Percentiles rank a stretch among this genome's conserved stretches.
These are phyloP conservation scores for Fonsecaea monophora DNA, from an alignment of 2,329 filamentous ascomycete genomes.

Conservation along the genomic window DNA sequence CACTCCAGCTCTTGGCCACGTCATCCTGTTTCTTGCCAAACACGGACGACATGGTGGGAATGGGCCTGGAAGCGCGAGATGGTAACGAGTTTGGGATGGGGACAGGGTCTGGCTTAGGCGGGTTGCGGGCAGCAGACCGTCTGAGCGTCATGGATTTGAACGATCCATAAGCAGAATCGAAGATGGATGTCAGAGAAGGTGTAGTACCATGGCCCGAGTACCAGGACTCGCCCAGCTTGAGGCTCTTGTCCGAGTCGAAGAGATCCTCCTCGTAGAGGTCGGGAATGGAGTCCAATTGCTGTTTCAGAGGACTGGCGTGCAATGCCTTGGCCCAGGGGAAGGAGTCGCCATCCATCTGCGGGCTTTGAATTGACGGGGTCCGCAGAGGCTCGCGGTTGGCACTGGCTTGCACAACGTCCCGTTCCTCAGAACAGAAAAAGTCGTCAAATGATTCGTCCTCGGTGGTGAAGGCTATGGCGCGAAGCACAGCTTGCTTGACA, in stretches of 20 bases:
- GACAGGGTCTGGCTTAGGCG: conserved; percentile 65
- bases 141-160: conserved; percentile 73
- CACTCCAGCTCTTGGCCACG: conserved; percentile 98
- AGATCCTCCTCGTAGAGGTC: conserved; percentile 83
- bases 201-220: conserved; percentile 77
- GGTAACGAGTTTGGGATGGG: conserved; percentile 82
- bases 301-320: conserved; percentile 74
- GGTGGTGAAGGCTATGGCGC: conserved; percentile 88
- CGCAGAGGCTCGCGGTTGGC: conserved; percentile 94
- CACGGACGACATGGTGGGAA: conserved; percentile 77
- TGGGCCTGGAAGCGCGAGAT: conserved; percentile 64
- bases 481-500: conserved; percentile 77
- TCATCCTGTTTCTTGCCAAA: conserved; percentile 80
- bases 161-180: conserved; percentile 84
- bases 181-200: conserved; percentile 80
- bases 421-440: conserved; percentile 89
- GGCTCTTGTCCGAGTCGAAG: conserved; percentile 75
- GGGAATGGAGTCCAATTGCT: conserved; percentile 85
- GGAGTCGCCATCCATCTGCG: conserved; percentile 76
- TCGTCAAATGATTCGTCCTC: conserved; percentile 83
- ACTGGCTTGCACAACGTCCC: conserved; percentile 75
- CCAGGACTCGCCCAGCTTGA: conserved; percentile 67
- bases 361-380: conserved; percentile 91
- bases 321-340: conserved; percentile 96
- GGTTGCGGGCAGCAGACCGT: conserved; percentile 46